Evolutionary conservation across 1,284 basidiomycete genomes (phyloP), one percentile per base, ranked within the genome.

Genomic region (Pterula multifida): DNA sequence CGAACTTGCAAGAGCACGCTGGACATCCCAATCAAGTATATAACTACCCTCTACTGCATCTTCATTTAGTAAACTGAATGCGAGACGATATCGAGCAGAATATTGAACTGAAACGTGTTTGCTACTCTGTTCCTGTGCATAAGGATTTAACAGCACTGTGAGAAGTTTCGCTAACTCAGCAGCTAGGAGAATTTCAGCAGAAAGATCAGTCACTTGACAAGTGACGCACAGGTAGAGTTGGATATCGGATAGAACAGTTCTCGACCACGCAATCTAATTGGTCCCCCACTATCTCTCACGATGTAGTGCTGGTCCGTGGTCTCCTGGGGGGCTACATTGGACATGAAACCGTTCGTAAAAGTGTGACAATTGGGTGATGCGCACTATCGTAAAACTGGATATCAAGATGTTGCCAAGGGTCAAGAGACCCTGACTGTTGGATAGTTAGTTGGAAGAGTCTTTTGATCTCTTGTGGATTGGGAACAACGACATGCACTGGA

Each of bases 41-140:
- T 73, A 73, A 25, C 67, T 68, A 2, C 86, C 84, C n/a, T 73
- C 72, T 1, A 81, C 69, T 3, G 85, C 76, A 60, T 96, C 86
- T 67, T 96, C 90, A 60, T 96, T 93, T 48, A 97, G 67, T 2
- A 97, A 68, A 17, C 82, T 84, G 65, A 92, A 91, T 3, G 87
- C 77, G 17, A 92, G 71, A 39, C 87, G 83, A 60, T 90, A 89
- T 45, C 79, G 79, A 3, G 81, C 75, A 11, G 90, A 74, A 61
- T 90, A 96, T 61, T 83, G 84, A 25, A 76, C 75, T 44, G 83
- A 73, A 26, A 79, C 75, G 52, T 79, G 76, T 46, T 73, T 67
- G 61, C 72, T 59, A 12, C 70, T 64, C 9, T 64, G 60, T 25
- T 68, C 62, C 2, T 70, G 63, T 11, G 73, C 61, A 39, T 78